phyloP scores from a whole-genome alignment of 139 green algal genomes.

The Ostreobium quekettii region DNA sequence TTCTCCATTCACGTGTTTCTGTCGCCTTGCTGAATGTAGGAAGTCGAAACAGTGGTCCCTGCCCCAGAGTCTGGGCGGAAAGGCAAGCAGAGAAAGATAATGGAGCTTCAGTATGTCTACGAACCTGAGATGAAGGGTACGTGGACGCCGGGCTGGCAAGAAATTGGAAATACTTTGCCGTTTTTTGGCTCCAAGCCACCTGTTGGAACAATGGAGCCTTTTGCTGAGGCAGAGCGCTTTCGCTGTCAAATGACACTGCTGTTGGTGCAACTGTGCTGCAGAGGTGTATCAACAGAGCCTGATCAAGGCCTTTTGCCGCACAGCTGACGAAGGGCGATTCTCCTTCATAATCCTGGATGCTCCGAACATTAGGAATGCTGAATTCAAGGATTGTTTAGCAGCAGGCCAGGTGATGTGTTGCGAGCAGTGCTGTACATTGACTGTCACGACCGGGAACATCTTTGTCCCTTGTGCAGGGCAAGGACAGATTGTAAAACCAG shows the following conservation, averaged over 20 bases:
- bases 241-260: too few species aligned
- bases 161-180: too few species aligned
- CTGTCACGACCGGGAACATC: too few species aligned
- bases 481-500: too few species aligned
- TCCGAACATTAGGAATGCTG: slow-evolving; percentile 33
- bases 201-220: too few species aligned
- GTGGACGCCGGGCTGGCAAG: background rate
- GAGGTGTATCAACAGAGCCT: slow-evolving; percentile 54
- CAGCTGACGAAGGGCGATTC: slow-evolving; percentile 55
- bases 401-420: slow-evolving; percentile 34
- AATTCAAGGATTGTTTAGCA: slow-evolving; percentile 42
- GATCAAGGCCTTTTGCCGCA: slow-evolving; percentile 41
- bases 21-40: background rate
- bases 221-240: too few species aligned
- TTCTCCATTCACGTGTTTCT: background rate
- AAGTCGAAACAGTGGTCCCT: background rate
- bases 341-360: slow-evolving; percentile 65
- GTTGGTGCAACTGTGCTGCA: too few species aligned
- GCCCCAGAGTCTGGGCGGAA: background rate
- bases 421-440: too few species aligned
- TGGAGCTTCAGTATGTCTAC: background rate
- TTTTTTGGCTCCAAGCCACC: too few species aligned
- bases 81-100: background rate
- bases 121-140: background rate
- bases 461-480: too few species aligned